Conservation (phyloP, 1,139 yeast species). For the Pichia sp. region DNA sequence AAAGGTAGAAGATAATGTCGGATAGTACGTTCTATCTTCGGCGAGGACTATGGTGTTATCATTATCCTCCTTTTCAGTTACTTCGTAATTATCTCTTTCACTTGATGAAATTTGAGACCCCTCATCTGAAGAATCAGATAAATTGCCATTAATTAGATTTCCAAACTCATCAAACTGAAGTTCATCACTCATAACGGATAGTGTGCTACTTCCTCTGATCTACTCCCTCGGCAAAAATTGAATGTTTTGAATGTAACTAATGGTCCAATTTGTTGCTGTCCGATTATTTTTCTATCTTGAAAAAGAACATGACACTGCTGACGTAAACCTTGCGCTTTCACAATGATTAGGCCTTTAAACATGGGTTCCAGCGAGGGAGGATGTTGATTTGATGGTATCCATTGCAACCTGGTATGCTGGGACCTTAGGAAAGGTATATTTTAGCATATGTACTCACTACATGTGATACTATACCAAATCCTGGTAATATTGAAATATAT, state of each 20-base stretch:
- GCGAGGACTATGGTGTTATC: slow-evolving; percentile 34
- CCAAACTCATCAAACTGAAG: slow-evolving; percentile 74
- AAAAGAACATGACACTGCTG: not conserved
- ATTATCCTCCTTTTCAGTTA: slow-evolving; percentile 22
- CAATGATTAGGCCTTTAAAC: too few species aligned
- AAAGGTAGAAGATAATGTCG: slow-evolving; percentile 42
- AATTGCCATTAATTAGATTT: slow-evolving; percentile 56
- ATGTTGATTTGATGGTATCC: too few species aligned
- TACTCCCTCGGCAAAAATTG: too few species aligned
- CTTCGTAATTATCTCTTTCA: slow-evolving; percentile 6
- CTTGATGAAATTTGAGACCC: slow-evolving; percentile 19
- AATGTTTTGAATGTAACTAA: too few species aligned
- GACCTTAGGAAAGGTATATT: not conserved
- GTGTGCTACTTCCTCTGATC: not conserved
- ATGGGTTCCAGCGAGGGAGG: too few species aligned
- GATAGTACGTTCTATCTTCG: slow-evolving; percentile 44
- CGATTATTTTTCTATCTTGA: not conserved
- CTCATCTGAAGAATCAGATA: slow-evolving; percentile 12
- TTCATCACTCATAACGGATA: slow-evolving; percentile 36
- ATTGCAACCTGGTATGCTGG: too few species aligned
- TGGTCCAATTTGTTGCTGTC: too few species aligned
- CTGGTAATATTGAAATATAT: slow-evolving; percentile 10
- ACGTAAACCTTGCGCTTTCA: not conserved
- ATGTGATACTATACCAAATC: slow-evolving; percentile 22
- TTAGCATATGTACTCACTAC: slow-evolving; percentile 19